A percentile compares a stretch with the other conserved stretches of the same genome.
Evolutionary conservation across 768 basidiomycete species (phyloP).

Genomic region (Aureoboletus auriporus): DNA sequence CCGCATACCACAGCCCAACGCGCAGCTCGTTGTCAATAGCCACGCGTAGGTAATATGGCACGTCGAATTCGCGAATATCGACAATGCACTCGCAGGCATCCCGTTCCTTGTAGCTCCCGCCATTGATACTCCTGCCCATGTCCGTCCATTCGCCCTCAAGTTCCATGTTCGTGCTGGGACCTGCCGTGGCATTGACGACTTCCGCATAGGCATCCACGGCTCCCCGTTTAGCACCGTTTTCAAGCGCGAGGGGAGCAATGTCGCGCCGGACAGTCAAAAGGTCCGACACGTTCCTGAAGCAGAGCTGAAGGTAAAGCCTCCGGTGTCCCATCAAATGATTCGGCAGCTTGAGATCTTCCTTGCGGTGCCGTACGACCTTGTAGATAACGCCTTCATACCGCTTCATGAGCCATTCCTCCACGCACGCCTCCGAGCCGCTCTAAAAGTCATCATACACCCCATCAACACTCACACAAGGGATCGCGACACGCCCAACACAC

Average conservation of each 20-base stretch:
- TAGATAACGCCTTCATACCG: constrained; percentile 85
- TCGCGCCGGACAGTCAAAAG: constrained; percentile 85
- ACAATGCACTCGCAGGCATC: constrained; percentile 92
- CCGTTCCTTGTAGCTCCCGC: constrained; percentile 47
- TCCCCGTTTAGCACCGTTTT: constrained; percentile 88
- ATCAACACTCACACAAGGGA: constrained; percentile 1
- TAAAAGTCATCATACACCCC: constrained; percentile 24
- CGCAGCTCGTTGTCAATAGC: constrained; percentile 98
- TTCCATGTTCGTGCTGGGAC: constrained; percentile 62
- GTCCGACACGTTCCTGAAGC: constrained; percentile 92
- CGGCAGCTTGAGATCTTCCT: constrained; percentile 92
- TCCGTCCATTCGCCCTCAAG: constrained; percentile 63
- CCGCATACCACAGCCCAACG: constrained; percentile 95
- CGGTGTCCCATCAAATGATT: constrained; percentile 97
- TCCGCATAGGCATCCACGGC: constrained; percentile 98
- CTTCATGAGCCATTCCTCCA: constrained; percentile 96
- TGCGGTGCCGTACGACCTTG: constrained; percentile 75
- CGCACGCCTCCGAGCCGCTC: constrained; percentile 80
- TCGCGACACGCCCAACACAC: constrained; percentile 10
- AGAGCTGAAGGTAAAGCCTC: constrained; percentile 81
- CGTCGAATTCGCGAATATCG: constrained; percentile 94
- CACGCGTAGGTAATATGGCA: constrained; percentile 97
- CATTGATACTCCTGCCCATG: constrained; percentile 36
- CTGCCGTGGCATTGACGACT: constrained; percentile 77
- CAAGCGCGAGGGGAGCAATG: constrained; percentile 81